Conservation (phyloP, 345 rosid species). For the Nasturtium officinale region DNA sequence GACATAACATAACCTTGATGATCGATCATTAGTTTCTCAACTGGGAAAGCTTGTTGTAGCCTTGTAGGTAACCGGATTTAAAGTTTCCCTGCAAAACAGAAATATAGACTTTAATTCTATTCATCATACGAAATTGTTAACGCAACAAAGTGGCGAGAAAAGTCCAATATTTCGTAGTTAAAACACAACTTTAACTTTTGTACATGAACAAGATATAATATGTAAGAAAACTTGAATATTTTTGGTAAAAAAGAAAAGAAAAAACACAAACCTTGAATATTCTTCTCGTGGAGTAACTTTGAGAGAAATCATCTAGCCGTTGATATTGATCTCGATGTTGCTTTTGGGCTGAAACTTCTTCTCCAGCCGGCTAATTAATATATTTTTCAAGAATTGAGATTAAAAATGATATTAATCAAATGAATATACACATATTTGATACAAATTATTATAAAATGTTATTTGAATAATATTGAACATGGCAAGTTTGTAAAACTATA, state of each 20-base stretch:
- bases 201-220: not conserved
- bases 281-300: conserved; percentile 29
- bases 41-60: conserved; percentile 21
- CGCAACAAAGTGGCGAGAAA: not conserved
- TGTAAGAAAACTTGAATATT: conserved; percentile 1
- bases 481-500: conserved; percentile 15
- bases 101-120: not conserved
- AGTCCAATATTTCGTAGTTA: not conserved
- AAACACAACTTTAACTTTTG: not conserved
- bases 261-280: conserved; percentile 11
- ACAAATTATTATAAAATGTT: not conserved
- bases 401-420: conserved; percentile 8
- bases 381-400: not conserved
- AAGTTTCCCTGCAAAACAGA: conserved; percentile 29
- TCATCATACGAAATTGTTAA: not conserved
- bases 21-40: conserved; percentile 23
- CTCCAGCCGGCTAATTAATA: conserved; percentile 6
- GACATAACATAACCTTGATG: conserved; percentile 15
- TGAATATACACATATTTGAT: not conserved
- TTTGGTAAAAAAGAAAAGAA: not conserved
- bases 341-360: conserved; percentile 19
- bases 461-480: conserved; percentile 1
- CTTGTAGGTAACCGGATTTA: conserved; percentile 6
- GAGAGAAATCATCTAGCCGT: conserved; percentile 25
- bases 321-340: conserved; percentile 19